phyloP scores from a whole-genome alignment of 2,329 filamentous ascomycete genomes.

The Colletotrichum falcatum region DNA sequence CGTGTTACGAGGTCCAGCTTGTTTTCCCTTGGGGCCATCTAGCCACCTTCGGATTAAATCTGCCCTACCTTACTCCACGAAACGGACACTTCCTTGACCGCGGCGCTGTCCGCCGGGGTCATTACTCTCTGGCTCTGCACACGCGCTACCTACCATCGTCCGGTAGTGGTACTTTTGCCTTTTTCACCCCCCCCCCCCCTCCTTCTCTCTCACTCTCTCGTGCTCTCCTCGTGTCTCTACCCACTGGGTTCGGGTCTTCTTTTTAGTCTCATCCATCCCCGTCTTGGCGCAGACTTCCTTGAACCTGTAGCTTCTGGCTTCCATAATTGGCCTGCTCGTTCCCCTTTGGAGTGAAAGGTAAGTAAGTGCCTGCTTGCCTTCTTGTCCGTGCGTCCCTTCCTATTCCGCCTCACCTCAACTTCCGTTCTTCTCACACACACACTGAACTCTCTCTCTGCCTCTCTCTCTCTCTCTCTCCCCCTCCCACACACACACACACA shows the following conservation, averaged over 20 bases:
- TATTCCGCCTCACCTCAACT: constrained; percentile 36
- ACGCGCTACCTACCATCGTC: constrained; percentile 10
- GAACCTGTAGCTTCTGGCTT: constrained; percentile 18
- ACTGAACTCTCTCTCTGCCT: neutral
- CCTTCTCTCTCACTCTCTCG: neutral
- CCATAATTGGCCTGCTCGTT: constrained; percentile 22
- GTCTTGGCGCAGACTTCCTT: constrained; percentile 27
- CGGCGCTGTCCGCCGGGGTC: constrained; percentile 27
- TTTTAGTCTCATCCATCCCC: constrained; percentile 28
- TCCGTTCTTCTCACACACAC: constrained; percentile 9
- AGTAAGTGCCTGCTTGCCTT: constrained; percentile 18
- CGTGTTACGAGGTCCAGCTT: constrained; percentile 37
- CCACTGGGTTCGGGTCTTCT: constrained; percentile 29
- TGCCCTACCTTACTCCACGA: constrained; percentile 40
- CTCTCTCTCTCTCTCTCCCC: neutral
- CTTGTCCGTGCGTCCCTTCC: constrained; percentile 3
- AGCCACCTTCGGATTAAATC: constrained; percentile 36
- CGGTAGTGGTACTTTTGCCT: constrained; percentile 9
- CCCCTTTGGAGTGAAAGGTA: constrained; percentile 19
- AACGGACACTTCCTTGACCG: constrained; percentile 37
- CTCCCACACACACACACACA: neutral
- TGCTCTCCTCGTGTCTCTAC: neutral
- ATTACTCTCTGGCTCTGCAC: constrained; percentile 29
- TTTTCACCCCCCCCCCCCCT: neutral
- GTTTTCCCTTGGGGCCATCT: constrained; percentile 33